phyloP scores from a whole-genome alignment of 2,329 filamentous ascomycete genomes.

The Tolypocladium album region DNA sequence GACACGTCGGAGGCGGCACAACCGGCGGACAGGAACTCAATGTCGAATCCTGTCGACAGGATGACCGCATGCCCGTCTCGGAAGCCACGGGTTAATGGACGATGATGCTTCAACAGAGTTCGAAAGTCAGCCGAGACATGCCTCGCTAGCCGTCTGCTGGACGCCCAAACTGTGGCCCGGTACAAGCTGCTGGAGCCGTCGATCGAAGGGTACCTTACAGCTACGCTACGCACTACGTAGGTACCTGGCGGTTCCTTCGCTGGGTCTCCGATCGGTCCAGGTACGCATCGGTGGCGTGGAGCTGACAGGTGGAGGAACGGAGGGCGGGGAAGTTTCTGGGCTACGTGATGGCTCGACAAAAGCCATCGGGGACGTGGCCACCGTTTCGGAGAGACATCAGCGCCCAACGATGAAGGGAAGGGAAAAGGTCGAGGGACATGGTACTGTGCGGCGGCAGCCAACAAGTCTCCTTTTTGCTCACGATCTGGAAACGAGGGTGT shows the following conservation, averaged over 20 bases:
- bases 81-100: background rate
- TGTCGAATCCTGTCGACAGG: background rate
- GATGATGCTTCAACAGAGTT: background rate
- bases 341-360: background rate
- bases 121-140: background rate
- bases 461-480: background rate
- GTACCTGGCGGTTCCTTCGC: background rate
- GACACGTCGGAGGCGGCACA: background rate
- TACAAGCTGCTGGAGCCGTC: background rate
- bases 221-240: background rate
- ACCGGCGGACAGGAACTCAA: background rate
- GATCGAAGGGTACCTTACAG: background rate
- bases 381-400: background rate
- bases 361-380: background rate
- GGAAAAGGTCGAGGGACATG: background rate
- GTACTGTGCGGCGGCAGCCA: background rate
- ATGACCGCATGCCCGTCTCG: background rate
- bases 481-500: background rate
- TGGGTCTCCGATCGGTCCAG: background rate
- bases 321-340: background rate
- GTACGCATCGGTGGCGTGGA: constrained; percentile 1
- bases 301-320: background rate
- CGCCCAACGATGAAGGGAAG: background rate
- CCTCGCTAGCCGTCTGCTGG: background rate
- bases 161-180: background rate